phyloP scores from a whole-genome alignment of 1,284 basidiomycete genomes.

The Heliocybe sulcata region DNA sequence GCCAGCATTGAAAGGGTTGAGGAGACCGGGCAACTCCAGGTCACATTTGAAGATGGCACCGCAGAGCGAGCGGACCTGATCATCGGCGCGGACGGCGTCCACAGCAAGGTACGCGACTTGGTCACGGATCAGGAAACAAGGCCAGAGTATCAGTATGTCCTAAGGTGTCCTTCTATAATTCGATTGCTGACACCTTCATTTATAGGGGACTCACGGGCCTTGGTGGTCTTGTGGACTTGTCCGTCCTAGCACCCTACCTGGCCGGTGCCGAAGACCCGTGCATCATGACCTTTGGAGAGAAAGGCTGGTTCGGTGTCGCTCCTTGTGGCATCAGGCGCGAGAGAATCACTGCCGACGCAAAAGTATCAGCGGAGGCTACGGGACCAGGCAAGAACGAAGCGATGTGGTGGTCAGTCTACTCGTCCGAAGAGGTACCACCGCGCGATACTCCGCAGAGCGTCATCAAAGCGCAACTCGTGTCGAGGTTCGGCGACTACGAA shows the following conservation, averaged over 20 bases:
- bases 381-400: conserved; percentile 4
- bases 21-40: conserved; percentile 14
- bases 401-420: conserved; percentile 34
- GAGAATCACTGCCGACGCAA: conserved; percentile 1
- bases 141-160: conserved; percentile 25
- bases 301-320: conserved; percentile 29
- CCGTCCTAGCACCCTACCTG: conserved; percentile 15
- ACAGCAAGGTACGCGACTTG: conserved; percentile 24
- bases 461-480: conserved; percentile 22
- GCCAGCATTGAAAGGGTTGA: conserved; percentile 18
- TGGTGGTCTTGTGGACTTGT: conserved; percentile 26
- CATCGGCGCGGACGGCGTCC: conserved; percentile 31
- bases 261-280: conserved; percentile 19
- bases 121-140: conserved; percentile 22
- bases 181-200: not conserved
- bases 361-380: no score
- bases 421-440: conserved; percentile 18
- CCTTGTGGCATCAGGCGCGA: conserved; percentile 9
- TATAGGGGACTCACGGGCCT: conserved; percentile 25
- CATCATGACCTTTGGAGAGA: conserved; percentile 27
- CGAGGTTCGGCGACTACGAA: conserved; percentile 9
- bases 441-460: conserved; percentile 16
- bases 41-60: conserved; percentile 23
- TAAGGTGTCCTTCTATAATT: not conserved
- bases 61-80: conserved; percentile 27